These are phyloP conservation scores for Collybiopsis confluens DNA, from an alignment of 768 basidiomycete species.

Conservation along the genomic window DNA sequence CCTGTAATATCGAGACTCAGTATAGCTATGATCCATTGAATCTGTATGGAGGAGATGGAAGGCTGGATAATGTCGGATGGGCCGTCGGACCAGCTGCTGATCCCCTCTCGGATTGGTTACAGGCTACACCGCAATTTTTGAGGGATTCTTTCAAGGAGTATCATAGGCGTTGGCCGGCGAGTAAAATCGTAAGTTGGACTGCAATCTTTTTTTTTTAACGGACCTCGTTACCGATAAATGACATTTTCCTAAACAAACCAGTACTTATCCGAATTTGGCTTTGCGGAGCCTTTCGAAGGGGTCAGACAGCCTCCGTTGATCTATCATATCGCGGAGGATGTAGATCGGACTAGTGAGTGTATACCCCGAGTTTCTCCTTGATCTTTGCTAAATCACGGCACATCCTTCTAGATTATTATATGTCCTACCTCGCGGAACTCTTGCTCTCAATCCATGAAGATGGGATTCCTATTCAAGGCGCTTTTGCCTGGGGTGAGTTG, in stretches of 20 bases:
- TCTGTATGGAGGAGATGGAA: no score
- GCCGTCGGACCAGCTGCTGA: conserved; percentile 42
- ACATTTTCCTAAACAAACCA: no score
- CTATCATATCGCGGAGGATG: conserved; percentile 41
- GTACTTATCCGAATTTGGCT: conserved; percentile 42
- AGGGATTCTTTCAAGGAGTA: conserved; percentile 29
- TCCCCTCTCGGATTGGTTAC: conserved; percentile 37
- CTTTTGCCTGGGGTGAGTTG: conserved; percentile 41
- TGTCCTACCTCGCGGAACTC: conserved; percentile 48
- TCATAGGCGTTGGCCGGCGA: conserved; percentile 37
- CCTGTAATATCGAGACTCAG: conserved; percentile 34
- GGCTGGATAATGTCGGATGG: conserved; percentile 37
- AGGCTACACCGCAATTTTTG: conserved; percentile 38
- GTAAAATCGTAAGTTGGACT: conserved; percentile 41
- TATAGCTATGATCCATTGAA: conserved; percentile 29
- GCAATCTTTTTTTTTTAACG: no score
- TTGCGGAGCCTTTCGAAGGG: conserved; percentile 44
- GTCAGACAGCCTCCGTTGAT: conserved; percentile 28
- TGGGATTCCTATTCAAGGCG: conserved; percentile 39
- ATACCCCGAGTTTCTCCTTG: background rate
- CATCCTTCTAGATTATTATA: conserved; percentile 34
- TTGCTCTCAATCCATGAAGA: conserved; percentile 48
- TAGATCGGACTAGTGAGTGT: conserved; percentile 36
- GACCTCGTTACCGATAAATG: no score
- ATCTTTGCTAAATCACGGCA: background rate